These are phyloP conservation scores for Populus nigra DNA, from an alignment of 345 rosid genomes.

Conservation along the genomic window DNA sequence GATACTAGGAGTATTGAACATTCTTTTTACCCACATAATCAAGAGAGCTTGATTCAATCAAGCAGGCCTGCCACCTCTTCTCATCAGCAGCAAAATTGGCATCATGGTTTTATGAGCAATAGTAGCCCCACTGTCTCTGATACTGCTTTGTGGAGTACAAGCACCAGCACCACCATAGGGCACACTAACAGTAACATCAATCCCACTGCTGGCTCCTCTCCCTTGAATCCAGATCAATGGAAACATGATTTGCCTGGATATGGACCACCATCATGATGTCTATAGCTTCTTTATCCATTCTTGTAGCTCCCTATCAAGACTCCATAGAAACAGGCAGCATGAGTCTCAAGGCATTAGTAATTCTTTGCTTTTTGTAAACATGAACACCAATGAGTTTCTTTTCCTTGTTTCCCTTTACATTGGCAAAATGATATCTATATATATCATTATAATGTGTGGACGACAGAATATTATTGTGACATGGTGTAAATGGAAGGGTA, in stretches of 20 bases:
- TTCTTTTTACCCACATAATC: constrained; percentile 23
- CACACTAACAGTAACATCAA: background rate
- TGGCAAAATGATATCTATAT: background rate
- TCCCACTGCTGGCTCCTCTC: background rate
- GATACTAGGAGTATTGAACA: constrained; percentile 1
- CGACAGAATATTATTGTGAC: constrained; percentile 6
- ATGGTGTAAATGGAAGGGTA: constrained; percentile 25
- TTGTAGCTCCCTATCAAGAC: constrained; percentile 1
- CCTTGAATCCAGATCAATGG: constrained; percentile 37
- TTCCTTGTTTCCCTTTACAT: constrained; percentile 7
- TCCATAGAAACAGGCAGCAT: background rate
- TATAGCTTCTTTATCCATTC: background rate
- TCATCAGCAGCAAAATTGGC: constrained; percentile 37
- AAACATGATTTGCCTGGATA: constrained; percentile 36
- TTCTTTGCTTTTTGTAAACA: constrained; percentile 17
- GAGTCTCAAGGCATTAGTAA: background rate
- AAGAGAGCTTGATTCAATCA: constrained; percentile 22
- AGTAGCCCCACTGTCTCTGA: constrained; percentile 25
- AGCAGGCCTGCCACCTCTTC: constrained; percentile 6
- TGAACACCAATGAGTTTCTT: background rate
- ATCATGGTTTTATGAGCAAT: constrained; percentile 22
- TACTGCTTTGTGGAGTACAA: constrained; percentile 33
- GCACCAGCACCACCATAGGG: constrained; percentile 18
- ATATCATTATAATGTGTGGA: constrained; percentile 2
- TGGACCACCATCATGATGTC: constrained; percentile 32